These are phyloP conservation scores for Piper betle DNA, from an alignment of 164 flowering plant species.

Conservation along the genomic window DNA sequence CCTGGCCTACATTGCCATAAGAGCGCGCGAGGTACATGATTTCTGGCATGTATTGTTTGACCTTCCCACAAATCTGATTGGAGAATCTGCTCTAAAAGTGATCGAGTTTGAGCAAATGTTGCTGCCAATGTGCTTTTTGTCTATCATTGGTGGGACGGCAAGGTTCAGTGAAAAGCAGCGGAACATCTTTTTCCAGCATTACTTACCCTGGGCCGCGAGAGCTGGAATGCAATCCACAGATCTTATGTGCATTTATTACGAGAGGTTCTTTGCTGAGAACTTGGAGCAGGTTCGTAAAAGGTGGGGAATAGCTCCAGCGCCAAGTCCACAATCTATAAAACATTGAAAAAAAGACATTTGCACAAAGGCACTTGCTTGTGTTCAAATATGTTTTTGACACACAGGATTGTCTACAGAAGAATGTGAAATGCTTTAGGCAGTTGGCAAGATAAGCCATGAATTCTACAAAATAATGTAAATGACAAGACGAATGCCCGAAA, in stretches of 20 bases:
- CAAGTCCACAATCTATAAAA: constrained; percentile 14
- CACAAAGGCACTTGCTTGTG: no score
- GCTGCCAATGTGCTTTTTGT: constrained; percentile 83
- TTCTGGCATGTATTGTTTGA: constrained; percentile 91
- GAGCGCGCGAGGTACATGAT: constrained; percentile 93
- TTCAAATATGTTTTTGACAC: no score
- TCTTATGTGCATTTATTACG: constrained; percentile 83
- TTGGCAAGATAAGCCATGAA: no score
- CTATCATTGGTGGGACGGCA: constrained; percentile 72
- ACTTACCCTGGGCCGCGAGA: constrained; percentile 76
- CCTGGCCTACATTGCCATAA: constrained; percentile 74
- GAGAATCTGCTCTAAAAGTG: constrained; percentile 91
- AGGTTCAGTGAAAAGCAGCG: constrained; percentile 73
- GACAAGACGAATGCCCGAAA: no score
- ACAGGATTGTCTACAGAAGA: no score
- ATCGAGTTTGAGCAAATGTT: constrained; percentile 93
- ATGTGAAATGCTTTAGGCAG: no score
- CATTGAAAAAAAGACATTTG: no score
- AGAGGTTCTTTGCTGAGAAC: constrained; percentile 75
- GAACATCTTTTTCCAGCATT: constrained; percentile 52
- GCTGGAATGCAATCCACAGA: constrained; percentile 67
- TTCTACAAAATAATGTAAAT: no score
- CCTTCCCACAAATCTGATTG: constrained; percentile 85
- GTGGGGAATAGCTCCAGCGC: constrained; percentile 80
- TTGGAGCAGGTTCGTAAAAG: constrained; percentile 55